Evolutionary conservation across 306 rosid genomes (phyloP).

Genomic region (Prunus persica): Prunus_persica_NCBIv2 NC_034009.1:13497001-13497500

Average conservation of each 20-base stretch:
- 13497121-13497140: constrained; percentile 51
- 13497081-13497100: constrained; percentile 51
- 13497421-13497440: constrained; percentile 43
- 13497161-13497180: constrained; percentile 63
- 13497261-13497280: constrained; percentile 84
- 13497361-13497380: constrained; percentile 59
- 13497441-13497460: constrained; percentile 70
- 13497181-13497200: constrained; percentile 52
- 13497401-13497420: constrained; percentile 49
- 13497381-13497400: constrained; percentile 37
- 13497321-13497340: constrained; percentile 67
- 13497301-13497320: constrained; percentile 74
- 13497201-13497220: constrained; percentile 84
- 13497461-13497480: constrained; percentile 54
- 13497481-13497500: constrained; percentile 68
- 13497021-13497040: constrained; percentile 38
- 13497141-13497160: constrained; percentile 58
- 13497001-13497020: constrained; percentile 47
- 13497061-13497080: constrained; percentile 65
- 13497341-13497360: constrained; percentile 65
- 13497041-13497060: constrained; percentile 69
- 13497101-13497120: constrained; percentile 55
- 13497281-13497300: constrained; percentile 91
- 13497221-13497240: constrained; percentile 88
- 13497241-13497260: constrained; percentile 79